Percentiles rank a stretch among this genome's conserved stretches.
Evolutionary conservation across 495 filamentous ascomycete species (phyloP).

Genomic region (Talaromyces thailandensis): DNA sequence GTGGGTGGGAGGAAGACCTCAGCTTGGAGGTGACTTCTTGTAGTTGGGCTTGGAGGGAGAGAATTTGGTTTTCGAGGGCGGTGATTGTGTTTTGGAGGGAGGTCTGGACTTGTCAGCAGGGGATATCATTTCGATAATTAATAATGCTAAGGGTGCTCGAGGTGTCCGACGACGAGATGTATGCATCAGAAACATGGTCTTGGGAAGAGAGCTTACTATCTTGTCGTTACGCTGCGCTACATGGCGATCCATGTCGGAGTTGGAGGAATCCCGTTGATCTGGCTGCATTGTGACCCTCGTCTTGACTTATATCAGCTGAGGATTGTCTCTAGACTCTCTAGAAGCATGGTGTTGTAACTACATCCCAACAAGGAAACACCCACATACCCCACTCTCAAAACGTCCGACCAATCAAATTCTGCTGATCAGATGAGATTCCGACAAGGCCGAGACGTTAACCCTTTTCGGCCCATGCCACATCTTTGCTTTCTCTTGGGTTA

Average conservation of each 20-base stretch:
- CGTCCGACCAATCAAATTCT: background rate
- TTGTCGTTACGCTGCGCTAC: background rate
- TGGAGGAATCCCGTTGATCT: background rate
- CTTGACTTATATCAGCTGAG: background rate
- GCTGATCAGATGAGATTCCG: background rate
- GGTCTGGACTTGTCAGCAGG: background rate
- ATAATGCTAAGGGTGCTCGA: no score
- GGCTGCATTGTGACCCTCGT: background rate
- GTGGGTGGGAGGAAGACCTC: slow-evolving; percentile 19
- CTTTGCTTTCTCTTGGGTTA: background rate
- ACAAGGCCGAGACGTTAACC: background rate
- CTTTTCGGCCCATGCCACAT: background rate
- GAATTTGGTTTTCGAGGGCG: slow-evolving; percentile 23
- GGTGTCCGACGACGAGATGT: no score
- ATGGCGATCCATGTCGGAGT: background rate
- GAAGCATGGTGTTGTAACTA: background rate
- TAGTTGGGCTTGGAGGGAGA: slow-evolving; percentile 21
- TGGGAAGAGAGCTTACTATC: background rate
- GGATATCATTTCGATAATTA: background rate
- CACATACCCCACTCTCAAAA: background rate
- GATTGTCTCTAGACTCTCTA: no score
- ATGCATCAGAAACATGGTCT: no score
- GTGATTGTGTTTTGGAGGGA: slow-evolving; percentile 24
- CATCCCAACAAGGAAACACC: background rate
- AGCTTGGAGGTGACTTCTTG: slow-evolving; percentile 22